Evolutionary conservation across 2,329 filamentous ascomycete genomes (phyloP).

Genomic region (Epichloe elymi): DNA sequence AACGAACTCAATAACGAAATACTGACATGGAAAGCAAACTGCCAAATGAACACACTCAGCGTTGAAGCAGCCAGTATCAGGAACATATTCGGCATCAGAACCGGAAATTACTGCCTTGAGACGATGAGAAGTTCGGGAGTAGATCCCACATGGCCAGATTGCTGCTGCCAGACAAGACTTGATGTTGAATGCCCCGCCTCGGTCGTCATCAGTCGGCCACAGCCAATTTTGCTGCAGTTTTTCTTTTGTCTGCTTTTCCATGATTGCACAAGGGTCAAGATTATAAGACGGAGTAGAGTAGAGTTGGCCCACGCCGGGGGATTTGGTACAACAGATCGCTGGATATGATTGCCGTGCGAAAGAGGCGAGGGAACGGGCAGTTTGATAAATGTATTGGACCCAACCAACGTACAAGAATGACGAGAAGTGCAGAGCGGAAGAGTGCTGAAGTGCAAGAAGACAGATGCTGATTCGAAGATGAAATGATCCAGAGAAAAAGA

Average conservation of each 20-base stretch:
- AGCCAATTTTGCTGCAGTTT: slow-evolving; percentile 8
- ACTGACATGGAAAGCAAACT: slow-evolving; percentile 16
- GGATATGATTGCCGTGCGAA: background rate
- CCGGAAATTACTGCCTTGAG: slow-evolving; percentile 12
- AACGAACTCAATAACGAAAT: background rate
- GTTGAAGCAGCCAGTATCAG: slow-evolving; percentile 10
- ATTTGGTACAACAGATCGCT: background rate
- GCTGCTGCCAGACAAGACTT: slow-evolving; percentile 6
- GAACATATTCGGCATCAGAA: slow-evolving; percentile 8
- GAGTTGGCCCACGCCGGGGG: slow-evolving; percentile 8
- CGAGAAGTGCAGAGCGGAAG: background rate
- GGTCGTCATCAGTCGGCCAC: slow-evolving; percentile 6
- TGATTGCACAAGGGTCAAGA: slow-evolving; percentile 6
- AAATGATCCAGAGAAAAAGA: background rate
- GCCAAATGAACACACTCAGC: slow-evolving; percentile 13
- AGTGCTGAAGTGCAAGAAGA: background rate
- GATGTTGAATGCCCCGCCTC: background rate
- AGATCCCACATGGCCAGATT: slow-evolving; percentile 15
- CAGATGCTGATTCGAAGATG: background rate
- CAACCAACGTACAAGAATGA: background rate
- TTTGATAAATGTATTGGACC: background rate
- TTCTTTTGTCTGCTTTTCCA: slow-evolving; percentile 10
- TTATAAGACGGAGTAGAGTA: slow-evolving; percentile 5
- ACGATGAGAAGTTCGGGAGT: slow-evolving; percentile 15
- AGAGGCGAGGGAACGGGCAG: background rate